Evolutionary conservation across 2,329 filamentous ascomycete species (phyloP), one percentile per base, ranked within the genome.

Genomic region (Scytalidium lignicola): DNA sequence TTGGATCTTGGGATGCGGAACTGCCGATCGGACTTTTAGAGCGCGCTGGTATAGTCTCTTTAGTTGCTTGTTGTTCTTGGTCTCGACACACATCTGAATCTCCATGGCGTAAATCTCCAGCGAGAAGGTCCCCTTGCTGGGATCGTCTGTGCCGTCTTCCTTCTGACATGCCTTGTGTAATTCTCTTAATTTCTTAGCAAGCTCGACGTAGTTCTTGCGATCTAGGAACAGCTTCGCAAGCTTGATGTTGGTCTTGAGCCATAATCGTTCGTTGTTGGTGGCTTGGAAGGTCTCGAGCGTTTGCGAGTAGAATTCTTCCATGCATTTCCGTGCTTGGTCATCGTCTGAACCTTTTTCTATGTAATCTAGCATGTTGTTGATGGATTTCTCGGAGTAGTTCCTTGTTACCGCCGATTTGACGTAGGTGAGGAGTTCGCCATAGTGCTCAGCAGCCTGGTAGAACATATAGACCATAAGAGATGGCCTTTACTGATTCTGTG

Each of bases 161-260:
- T 78, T 81, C 67, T 95, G 90, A 63, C 93, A 99, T 23, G 90
- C 85, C 61, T 82, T 85, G 73, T 97, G 92, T 41, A 99, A 76
- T 64, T 96, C 90, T 28, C 85, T 80, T 9, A 97, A 79, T 66
- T 96, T 96, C 67, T 84, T 89, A 17, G 82, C 83, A 17, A 96
- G 79, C 12, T 86, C 79, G 5, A 73, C 69, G 67, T 96, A 97
- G 65, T 96, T 88, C 65, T 93, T 95, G 55, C 90, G 85, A 59
- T 96, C 92, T 22, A 99, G 78, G 70, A 92, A 89, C 15, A 99
- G 78, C 65, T 91, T 90, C 37, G 90, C 89, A 19, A 97, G 80
- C 74, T 99, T 99, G 67, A 96, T 95, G 67, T 95, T 97, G 3
- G 93, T 99, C 75, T 97, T 97, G 50, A 99, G 78, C 90, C 92